Evolutionary conservation across 176 grass and related monocot genomes (phyloP).

Genomic region (Bromus sterilis): DNA sequence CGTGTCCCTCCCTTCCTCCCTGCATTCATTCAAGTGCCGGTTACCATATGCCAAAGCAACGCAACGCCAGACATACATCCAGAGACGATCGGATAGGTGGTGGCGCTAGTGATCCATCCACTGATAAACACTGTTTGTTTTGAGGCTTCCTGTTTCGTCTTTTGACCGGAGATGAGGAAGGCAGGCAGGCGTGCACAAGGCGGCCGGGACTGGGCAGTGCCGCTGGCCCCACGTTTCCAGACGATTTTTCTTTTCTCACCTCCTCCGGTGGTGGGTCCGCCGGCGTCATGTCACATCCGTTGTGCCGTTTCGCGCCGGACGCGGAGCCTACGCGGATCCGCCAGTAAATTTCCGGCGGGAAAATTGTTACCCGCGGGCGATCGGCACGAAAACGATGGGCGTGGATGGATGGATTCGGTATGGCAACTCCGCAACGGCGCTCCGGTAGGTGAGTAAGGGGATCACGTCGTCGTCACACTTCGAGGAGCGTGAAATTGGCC

Average conservation of each 20-base stretch:
- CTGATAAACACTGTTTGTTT: background rate
- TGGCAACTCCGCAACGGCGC: background rate
- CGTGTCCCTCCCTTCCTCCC: too few relatives aligned
- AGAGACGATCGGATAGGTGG: background rate
- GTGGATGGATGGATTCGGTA: background rate
- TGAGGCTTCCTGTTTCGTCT: background rate
- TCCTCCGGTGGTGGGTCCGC: background rate
- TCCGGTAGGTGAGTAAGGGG: background rate
- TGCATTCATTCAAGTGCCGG: conserved; percentile 5
- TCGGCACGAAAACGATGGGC: background rate
- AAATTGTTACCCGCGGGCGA: background rate
- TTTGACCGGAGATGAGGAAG: background rate
- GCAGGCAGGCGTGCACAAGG: background rate
- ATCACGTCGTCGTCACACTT: background rate
- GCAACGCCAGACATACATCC: background rate
- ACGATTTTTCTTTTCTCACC: background rate
- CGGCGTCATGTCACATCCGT: background rate
- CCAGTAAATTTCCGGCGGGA: background rate
- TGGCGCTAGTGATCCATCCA: background rate
- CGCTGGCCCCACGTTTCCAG: background rate
- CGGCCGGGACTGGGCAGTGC: background rate
- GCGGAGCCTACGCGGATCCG: conserved; percentile 10
- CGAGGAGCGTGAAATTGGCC: background rate
- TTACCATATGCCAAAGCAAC: conserved; percentile 18
- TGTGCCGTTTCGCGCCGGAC: background rate